Evolutionary conservation across 2,329 filamentous ascomycete genomes (phyloP), one percentile per base, ranked within the genome.

Genomic region (Cryoendolithus antarcticus): DNA sequence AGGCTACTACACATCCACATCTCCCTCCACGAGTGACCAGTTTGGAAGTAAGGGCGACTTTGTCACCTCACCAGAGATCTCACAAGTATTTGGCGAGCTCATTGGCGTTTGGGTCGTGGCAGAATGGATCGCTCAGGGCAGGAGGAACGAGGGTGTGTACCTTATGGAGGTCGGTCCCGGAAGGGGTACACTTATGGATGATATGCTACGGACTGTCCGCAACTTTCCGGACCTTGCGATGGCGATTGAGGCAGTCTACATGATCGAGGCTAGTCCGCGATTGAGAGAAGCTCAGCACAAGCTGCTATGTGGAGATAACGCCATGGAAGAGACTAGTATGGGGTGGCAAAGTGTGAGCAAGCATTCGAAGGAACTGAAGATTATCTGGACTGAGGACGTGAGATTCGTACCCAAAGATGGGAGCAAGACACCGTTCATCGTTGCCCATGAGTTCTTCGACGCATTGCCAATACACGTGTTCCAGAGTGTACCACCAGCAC

Each of bases 361-460:
- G 62, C 80, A 91, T 55, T 72, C 75, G 19, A 67, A 71, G 9
- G 70, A 81, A 10, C 77, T 84, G 29, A 62, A 60, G n/a, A 76
- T 95, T 30, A 73, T 85, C 34, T 98, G 91, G 91, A 81, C 84
- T 8, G 86, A 96, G 59, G 84, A 88, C 47, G 81, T 93, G 53
- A 77, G 83, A 48, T 75, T 86, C n/a, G 72, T 94, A 11, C 84
- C 86, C 0, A 72, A 75, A 48, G 51, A 58, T 31, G 63, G 76
- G 13, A 70, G 73, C 44, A 83, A 82, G 56, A 83, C 79, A 13
- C 89, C 91, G 1, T 93, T 96, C 61, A 93, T 98, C 44, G 75
- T 96, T 35, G 91, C 91, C 4, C 91, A 98, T 59, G 91, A 98
- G 59, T 96, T 98, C 69, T 98, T 98, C 64, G 91, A 98, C 52